These are phyloP conservation scores for Neospermospora avenae DNA, from an alignment of 2,329 filamentous ascomycete genomes.

Conservation along the genomic window DNA sequence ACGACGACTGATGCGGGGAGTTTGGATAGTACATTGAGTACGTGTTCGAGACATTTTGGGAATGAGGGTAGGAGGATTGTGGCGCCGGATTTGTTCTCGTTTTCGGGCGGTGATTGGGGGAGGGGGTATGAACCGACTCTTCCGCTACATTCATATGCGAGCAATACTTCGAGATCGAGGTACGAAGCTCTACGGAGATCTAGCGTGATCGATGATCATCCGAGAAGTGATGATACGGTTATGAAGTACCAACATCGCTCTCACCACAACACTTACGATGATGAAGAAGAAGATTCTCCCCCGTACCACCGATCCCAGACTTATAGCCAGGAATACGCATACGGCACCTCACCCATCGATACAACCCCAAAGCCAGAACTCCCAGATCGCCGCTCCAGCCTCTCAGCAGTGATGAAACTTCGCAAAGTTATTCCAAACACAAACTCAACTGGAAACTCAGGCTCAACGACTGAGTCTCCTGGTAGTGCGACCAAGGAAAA, in stretches of 20 bases:
- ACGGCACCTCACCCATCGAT: constrained; percentile 16
- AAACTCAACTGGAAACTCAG: not conserved
- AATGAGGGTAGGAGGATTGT: no score
- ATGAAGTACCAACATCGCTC: not conserved
- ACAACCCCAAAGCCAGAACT: constrained; percentile 19
- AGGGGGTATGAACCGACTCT: constrained; percentile 23
- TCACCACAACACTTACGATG: no score
- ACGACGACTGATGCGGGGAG: constrained; percentile 31
- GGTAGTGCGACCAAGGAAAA: not conserved
- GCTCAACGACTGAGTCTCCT: not conserved
- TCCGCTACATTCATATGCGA: constrained; percentile 22
- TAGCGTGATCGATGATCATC: constrained; percentile 21
- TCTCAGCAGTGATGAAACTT: constrained; percentile 26
- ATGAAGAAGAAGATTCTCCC: constrained; percentile 7
- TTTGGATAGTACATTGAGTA: constrained; percentile 23
- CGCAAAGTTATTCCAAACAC: constrained; percentile 20
- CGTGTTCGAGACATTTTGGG: no score
- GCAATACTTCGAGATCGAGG: constrained; percentile 2
- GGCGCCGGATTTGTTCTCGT: constrained; percentile 30
- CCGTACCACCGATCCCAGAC: not conserved
- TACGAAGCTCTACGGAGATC: constrained; percentile 22
- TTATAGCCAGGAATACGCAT: not conserved
- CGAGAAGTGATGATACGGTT: constrained; percentile 24
- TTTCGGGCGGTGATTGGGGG: constrained; percentile 27
- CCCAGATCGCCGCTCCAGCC: constrained; percentile 31